phyloP scores from a whole-genome alignment of 371 early-diverging fungal genomes.

The Chytridium lagenaria region DNA sequence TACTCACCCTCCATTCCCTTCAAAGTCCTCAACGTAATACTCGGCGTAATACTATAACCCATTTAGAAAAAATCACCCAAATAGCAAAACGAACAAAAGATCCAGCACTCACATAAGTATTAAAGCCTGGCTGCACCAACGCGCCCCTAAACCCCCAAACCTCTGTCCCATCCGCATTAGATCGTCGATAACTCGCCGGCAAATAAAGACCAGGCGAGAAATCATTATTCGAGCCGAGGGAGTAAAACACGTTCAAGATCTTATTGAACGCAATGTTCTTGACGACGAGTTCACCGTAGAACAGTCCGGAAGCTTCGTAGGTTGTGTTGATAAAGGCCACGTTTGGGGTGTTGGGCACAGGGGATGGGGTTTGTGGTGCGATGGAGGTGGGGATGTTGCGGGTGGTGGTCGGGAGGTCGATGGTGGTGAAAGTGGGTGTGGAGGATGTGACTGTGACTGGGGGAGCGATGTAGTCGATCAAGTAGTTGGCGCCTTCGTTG shows the following conservation, averaged over 20 bases:
- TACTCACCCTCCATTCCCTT: slow-evolving; percentile 9
- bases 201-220: slow-evolving; percentile 1
- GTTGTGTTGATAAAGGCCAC: neutral
- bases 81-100: neutral
- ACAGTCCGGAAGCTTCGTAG: neutral
- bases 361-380: neutral
- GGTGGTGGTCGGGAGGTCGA: too few species aligned
- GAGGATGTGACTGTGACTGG: neutral
- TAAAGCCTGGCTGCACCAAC: neutral
- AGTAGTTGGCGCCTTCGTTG: neutral
- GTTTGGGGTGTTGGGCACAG: neutral
- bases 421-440: neutral
- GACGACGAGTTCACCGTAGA: neutral
- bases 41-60: slow-evolving; percentile 1
- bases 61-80: neutral
- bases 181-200: neutral
- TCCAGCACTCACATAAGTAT: neutral
- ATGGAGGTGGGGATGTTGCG: neutral
- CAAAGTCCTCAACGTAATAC: neutral
- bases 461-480: neutral
- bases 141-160: neutral
- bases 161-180: neutral
- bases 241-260: neutral
- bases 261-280: slow-evolving; percentile 8
- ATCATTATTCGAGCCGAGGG: neutral